These are phyloP conservation scores for Saccharomycopsis oosterbeekiorum DNA, from an alignment of 805 yeast genomes.

Conservation along the genomic window DNA sequence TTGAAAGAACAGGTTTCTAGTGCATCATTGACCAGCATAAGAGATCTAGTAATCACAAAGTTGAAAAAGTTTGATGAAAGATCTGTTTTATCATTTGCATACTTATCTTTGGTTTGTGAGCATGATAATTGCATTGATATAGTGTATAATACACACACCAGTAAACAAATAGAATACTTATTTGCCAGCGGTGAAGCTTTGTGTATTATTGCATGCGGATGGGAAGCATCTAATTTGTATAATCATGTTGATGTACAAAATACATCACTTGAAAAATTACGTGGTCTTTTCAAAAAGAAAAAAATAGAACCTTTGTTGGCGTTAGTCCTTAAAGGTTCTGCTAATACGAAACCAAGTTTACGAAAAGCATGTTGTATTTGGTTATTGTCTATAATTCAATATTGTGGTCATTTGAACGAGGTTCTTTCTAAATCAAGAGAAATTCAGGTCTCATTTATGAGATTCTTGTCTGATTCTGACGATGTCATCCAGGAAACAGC, in stretches of 20 bases:
- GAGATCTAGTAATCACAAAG: constrained; percentile 27
- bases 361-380: constrained; percentile 77
- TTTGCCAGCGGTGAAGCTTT: constrained; percentile 83
- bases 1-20: constrained; percentile 18
- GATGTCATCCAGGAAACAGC: constrained; percentile 90
- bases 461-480: constrained; percentile 69
- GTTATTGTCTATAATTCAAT: constrained; percentile 73
- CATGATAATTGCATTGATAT: constrained; percentile 14
- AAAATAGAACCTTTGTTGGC: constrained; percentile 30
- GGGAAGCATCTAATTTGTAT: constrained; percentile 51
- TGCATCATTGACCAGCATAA: constrained; percentile 20
- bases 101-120: constrained; percentile 36
- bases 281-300: not conserved
- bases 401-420: constrained; percentile 41
- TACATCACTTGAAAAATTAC: not conserved
- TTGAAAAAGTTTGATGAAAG: constrained; percentile 51
- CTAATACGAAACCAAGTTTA: constrained; percentile 60
- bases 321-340: constrained; percentile 41
- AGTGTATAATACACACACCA: constrained; percentile 47
- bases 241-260: constrained; percentile 42
- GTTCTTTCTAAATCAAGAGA: constrained; percentile 38
- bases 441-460: constrained; percentile 68
- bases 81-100: constrained; percentile 47
- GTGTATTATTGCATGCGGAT: constrained; percentile 60
- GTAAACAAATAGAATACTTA: constrained; percentile 66